Base-by-base conservation (phyloP, 2,329 filamentous ascomycete genomes). In the Botrytis elliptica region DNA sequence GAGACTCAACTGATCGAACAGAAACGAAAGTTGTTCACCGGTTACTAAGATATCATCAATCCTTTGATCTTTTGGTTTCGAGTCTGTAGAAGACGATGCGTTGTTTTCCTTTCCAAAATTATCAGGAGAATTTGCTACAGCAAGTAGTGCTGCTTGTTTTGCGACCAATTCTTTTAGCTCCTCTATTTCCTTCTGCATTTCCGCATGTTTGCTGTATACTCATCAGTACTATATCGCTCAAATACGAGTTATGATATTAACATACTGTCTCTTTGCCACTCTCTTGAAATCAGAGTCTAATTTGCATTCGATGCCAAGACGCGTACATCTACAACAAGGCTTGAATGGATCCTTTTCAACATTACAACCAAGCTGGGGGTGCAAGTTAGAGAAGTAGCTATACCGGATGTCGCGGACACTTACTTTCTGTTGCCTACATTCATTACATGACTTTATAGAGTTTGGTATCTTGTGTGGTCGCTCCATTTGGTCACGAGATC, bases 401-500 rank as follows among this genome's bases (percentile, higher is more conserved):
- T 57, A 60, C 67, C 64, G 29, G 57, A 64, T 62, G 60, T n/a
- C 60, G 74, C 71, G 73, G 29, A 42, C 14, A 44, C 66, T 52
- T n/a, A 91, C 90, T 85, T 92, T 92, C 79, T 92, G 90, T 81
- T 92, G 90, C 68, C 90, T 85, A 81, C 90, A 92, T 79, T 92
- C 89, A 70, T 73, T 73, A 25, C 71, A 73, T 5, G 71, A 73
- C 46, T 73, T 73, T 22, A 73, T 73, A 5, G 71, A 70, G 63
- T 67, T 57, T 46, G 71, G 66, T 14, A 73, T 63, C 44, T 69
- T 72, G n/a, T 42, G 29, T 38, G 64, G 40, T 60, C 55, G 66
- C 29, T 72, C 71, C 38, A 60, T 46, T 46, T 72, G 63, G 44
- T 68, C 71, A 72, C 63, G 63, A 42, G 71, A 72, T 40, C 71